Evolutionary conservation across 108 stramenopile species (phyloP), one percentile per base, ranked within the genome.

Genomic region (Cyclostephanos tholiformis): DNA sequence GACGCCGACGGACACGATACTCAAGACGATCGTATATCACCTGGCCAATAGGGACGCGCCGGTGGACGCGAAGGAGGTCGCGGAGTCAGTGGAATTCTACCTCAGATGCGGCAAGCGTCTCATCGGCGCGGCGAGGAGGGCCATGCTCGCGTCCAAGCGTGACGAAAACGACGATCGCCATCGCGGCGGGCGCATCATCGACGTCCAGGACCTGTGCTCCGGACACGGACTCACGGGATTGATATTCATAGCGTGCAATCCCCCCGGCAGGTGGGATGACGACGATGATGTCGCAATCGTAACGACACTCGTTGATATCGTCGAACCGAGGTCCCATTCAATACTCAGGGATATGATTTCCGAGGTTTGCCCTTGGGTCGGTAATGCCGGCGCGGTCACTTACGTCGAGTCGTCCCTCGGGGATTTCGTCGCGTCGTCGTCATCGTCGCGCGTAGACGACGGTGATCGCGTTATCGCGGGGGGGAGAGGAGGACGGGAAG

Each of bases 171-270:
- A 58, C 29, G 60, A 25, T 0, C 52, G 50, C 17, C 29, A 49
- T 32, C 19, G 14, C 7, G 12, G 26, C 4, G 12, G 26, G 22
- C 23, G 23, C 23, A 77, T 30, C 32, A 62, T 86, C 30, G 62
- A 55, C 35, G 67, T 86, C 9, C 63, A 78, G 20, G 86, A 86
- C 27, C 52, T 86, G 8, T 86, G 86, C 58, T 72, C 69, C 1
- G 86, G 86, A 2, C 86, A 86, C 67, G 86, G 86, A 19, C 61
- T 86, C 44, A 84, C 83, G 32, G 86, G 83, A 39, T 69, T 86
- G 72, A 71, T 86, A 16, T 86, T 86, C 67, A 58, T 82, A 20
- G 86, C 86, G 7, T 86, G 86, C 68, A 86, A 86, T 67, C 86
- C 83, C 56, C 83, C 86, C 27, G 23, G 62, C 41, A 67, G 50